Base-by-base conservation (phyloP, 306 rosid genomes). In the Ceratonia siliqua region DNA sequence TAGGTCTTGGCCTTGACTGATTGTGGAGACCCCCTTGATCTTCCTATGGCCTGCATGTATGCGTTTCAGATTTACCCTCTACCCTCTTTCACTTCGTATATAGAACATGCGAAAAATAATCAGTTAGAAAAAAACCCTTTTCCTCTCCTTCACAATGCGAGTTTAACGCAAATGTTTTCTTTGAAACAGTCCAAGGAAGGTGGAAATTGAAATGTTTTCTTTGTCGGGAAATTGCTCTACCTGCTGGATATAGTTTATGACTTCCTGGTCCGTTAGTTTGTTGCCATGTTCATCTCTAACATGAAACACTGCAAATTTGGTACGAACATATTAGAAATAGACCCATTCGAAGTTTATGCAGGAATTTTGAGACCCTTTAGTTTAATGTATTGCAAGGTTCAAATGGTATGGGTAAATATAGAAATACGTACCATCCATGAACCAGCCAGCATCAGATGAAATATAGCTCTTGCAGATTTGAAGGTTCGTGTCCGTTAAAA, bases 381-480 rank as follows among this genome's bases (percentile, higher is more conserved):
- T n/a, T n/a, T n/a, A n/a, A n/a, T n/a, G n/a, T n/a, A n/a, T n/a
- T 39, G 14, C 10, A 14, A 14, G 14, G 17, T 41, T 41, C 20
- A 64, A 64, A 14, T 18, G 12, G 46, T 2, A 22, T 7, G 9
- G 21, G 32, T 57, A 8, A 48, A 33, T 15, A 24, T 54, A 28
- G 62, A 43, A 4, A 52, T 6, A 35, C 30, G 1, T 62, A 88
- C 91, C 93, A 80, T 90, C 91, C 90, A 90, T 90, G 86, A 83
- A 88, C 96, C 96, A 90, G 38, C 83, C 85, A 24, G 87, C 93
- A 73, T 90, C 96, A 57, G 80, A 90, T 74, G 96, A 88, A 78
- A 89, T 87, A 58, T 74, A 82, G 78, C 95, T 45, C 73, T 89
- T 91, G 57, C 85, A 81, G 39, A 91, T 91, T 52, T 81, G 78